Evolutionary conservation across 1,139 yeast species (phyloP).

Genomic region (Zhuliangozyma parablackwelliae): DNA sequence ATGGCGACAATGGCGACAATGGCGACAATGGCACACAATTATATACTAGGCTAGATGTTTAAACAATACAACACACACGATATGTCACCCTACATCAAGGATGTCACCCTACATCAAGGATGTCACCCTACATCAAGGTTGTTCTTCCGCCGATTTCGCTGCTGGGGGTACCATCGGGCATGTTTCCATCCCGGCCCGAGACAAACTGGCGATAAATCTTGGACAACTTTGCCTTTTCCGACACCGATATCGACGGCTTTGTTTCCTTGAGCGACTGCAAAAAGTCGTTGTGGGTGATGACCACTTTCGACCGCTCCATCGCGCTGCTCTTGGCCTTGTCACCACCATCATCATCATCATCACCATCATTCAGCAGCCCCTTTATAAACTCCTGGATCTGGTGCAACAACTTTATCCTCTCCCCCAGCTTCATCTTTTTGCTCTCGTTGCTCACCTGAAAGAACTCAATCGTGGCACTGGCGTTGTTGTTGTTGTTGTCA

Average conservation of each 20-base stretch:
- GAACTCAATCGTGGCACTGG: slow-evolving; percentile 22
- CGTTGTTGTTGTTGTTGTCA: slow-evolving; percentile 13
- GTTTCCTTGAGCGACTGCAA: slow-evolving; percentile 68
- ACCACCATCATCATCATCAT: slow-evolving; percentile 1
- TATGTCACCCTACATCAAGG: too few species aligned
- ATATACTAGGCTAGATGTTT: too few species aligned
- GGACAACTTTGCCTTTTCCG: slow-evolving; percentile 62
- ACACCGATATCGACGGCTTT: slow-evolving; percentile 77
- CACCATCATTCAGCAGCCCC: slow-evolving; percentile 6
- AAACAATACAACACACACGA: too few species aligned
- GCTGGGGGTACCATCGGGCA: slow-evolving; percentile 85
- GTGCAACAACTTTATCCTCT: slow-evolving; percentile 39
- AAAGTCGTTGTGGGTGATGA: slow-evolving; percentile 54
- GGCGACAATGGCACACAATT: too few species aligned
- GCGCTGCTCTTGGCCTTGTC: slow-evolving; percentile 9
- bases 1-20: too few species aligned
- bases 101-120: too few species aligned
- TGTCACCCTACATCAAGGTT: slow-evolving; percentile 50
- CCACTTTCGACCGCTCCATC: slow-evolving; percentile 17
- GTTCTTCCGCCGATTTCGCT: slow-evolving; percentile 83
- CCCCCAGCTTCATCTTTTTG: slow-evolving; percentile 30
- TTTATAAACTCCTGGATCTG: slow-evolving; percentile 41
- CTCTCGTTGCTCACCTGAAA: slow-evolving; percentile 29
- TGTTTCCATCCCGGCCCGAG: slow-evolving; percentile 76
- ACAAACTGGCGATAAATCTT: slow-evolving; percentile 70